Base-by-base conservation (phyloP, 495 filamentous ascomycete genomes). In the Hyphodiscus hymeniophilus region DNA sequence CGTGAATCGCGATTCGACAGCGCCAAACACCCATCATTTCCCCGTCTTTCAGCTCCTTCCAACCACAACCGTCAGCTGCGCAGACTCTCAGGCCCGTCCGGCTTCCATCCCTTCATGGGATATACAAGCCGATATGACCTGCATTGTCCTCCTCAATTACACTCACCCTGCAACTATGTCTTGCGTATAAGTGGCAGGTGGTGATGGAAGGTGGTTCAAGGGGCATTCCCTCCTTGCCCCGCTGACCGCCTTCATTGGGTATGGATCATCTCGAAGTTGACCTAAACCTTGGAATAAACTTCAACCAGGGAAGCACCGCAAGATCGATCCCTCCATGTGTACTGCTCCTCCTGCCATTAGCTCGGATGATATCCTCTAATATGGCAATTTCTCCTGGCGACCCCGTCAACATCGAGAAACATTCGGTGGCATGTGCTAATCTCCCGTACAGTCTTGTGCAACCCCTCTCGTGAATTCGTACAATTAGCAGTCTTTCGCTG, bases 341-440 rank as follows among this genome's bases (percentile, higher is more conserved):
- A n/a, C n/a, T n/a, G n/a, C n/a, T n/a, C n/a, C n/a, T n/a, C n/a
- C n/a, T n/a, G n/a, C n/a, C n/a, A n/a, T n/a, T n/a, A n/a, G n/a
- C n/a, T n/a, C n/a, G n/a, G n/a, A n/a, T n/a, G n/a, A n/a, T n/a
- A n/a, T n/a, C n/a, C n/a, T n/a, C n/a, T n/a, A n/a, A n/a, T n/a
- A n/a, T n/a, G n/a, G n/a, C n/a, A n/a, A n/a, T n/a, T n/a, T n/a
- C n/a, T n/a, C n/a, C n/a, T n/a, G n/a, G n/a, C n/a, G n/a, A n/a
- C n/a, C n/a, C n/a, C n/a, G 34, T 38, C 34, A 38, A 38, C 12
- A 38, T 38, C 34, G 34, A 38, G n/a, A 20, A 15, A 38, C 34
- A 16, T 15, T 17, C n/a, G n/a, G 12, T 38, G 8, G 10, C 34
- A 38, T 38, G 34, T 38, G 34, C 34, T 38, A 17, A 17, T 38